phyloP scores from a whole-genome alignment of 179 eudicot species.

The Beta macrorhiza region DNA sequence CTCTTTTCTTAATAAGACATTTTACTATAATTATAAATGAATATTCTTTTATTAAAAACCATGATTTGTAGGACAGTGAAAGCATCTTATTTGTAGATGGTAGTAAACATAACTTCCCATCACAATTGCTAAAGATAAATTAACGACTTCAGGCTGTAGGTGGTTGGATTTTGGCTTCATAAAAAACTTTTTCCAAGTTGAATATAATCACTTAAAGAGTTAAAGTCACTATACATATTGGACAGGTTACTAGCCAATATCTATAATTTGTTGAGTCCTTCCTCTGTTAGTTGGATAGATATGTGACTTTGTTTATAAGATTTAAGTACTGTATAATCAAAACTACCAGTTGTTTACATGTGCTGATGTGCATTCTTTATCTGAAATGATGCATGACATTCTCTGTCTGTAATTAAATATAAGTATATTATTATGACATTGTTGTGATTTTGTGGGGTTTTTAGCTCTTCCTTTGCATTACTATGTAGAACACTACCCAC shows the following conservation, averaged over 20 bases:
- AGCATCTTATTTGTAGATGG: conserved; percentile 1
- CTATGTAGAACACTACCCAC: neutral
- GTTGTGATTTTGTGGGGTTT: neutral
- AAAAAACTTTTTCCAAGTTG: neutral
- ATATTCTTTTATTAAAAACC: neutral
- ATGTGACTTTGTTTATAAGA: conserved; percentile 3
- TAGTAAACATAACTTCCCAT: neutral
- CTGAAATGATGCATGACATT: neutral
- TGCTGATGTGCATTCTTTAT: neutral
- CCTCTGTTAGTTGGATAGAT: neutral
- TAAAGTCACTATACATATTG: neutral
- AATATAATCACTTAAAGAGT: neutral
- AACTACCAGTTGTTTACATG: neutral
- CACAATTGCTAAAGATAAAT: neutral
- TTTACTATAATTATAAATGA: neutral
- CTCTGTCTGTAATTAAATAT: neutral
- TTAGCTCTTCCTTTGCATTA: neutral
- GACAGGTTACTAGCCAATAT: neutral
- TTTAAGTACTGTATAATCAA: neutral
- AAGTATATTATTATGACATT: neutral
- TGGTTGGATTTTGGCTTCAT: neutral
- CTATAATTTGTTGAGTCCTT: neutral
- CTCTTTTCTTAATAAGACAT: neutral
- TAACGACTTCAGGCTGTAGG: neutral
- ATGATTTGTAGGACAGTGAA: neutral